Percentiles rank a stretch among this genome's conserved stretches.
Evolutionary conservation across 495 filamentous ascomycete genomes (phyloP).

Genomic region (Talaromyces trachyspermus): DNA sequence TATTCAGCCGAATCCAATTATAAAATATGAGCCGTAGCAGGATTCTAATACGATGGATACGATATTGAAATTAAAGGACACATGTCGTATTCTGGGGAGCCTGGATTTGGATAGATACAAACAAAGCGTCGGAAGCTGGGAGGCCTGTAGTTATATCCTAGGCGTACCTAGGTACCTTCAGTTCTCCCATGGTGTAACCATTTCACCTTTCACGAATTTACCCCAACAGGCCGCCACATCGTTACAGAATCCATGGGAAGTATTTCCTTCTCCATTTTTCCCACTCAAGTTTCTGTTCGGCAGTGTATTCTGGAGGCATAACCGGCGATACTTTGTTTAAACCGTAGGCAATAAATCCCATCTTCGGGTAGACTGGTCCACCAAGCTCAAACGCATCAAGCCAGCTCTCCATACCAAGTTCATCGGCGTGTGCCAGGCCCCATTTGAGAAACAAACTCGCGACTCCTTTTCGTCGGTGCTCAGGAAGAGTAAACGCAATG

Average conservation of each 20-base stretch:
- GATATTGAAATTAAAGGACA: no score
- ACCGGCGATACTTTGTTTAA: slow-evolving; percentile 9
- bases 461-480: slow-evolving; percentile 17
- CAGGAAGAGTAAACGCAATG: slow-evolving; percentile 12
- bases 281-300: slow-evolving; percentile 15
- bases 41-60: no score
- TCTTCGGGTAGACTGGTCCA: slow-evolving; percentile 18
- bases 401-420: slow-evolving; percentile 20
- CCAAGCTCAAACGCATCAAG: slow-evolving; percentile 19
- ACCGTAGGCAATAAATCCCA: slow-evolving; percentile 13
- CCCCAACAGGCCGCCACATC: slow-evolving; percentile 20
- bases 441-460: slow-evolving; percentile 21
- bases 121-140: no score
- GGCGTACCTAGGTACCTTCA: background rate
- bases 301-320: background rate
- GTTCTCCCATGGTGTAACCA: background rate
- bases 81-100: no score
- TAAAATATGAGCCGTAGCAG: no score
- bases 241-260: slow-evolving; percentile 13
- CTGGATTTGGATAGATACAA: no score
- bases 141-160: no score
- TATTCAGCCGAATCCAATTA: no score
- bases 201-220: slow-evolving; percentile 13
- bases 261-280: slow-evolving; percentile 14
- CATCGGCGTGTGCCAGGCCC: slow-evolving; percentile 22